These are phyloP conservation scores for Podospora tetraspora DNA, from an alignment of 495 filamentous ascomycete genomes.

Conservation along the genomic window DNA sequence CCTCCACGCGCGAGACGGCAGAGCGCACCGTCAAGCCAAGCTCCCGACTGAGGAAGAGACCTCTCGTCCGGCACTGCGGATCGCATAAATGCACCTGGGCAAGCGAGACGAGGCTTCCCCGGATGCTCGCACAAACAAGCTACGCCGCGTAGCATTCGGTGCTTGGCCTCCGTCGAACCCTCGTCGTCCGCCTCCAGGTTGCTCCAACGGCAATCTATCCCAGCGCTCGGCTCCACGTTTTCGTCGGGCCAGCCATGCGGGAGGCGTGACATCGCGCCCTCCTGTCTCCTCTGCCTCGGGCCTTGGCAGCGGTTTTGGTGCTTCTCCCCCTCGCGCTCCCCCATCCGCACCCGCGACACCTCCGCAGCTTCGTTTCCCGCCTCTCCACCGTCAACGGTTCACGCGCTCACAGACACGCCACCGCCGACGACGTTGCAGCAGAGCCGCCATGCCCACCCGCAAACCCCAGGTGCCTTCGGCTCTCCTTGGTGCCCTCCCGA, in stretches of 20 bases:
- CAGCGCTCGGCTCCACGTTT: conserved; percentile 25
- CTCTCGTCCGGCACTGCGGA: conserved; percentile 10
- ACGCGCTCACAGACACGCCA: not conserved
- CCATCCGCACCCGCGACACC: conserved; percentile 9
- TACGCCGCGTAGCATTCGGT: conserved; percentile 25
- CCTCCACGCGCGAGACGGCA: not conserved
- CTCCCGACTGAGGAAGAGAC: not conserved
- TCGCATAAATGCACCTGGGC: not conserved
- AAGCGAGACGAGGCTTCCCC: not conserved
- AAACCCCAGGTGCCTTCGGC: not conserved
- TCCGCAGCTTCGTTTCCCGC: not conserved
- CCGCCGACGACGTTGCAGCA: not conserved
- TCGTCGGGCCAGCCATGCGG: conserved; percentile 13
- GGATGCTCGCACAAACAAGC: not conserved
- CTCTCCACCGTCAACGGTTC: not conserved
- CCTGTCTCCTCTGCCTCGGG: conserved; percentile 14
- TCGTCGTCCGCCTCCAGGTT: conserved; percentile 13
- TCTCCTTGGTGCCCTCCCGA: not conserved
- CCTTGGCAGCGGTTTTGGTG: conserved; percentile 22
- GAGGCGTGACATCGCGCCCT: conserved; percentile 24
- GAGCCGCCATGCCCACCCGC: conserved; percentile 10
- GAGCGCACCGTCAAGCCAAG: not conserved
- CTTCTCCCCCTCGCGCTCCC: not conserved
- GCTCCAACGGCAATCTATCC: conserved; percentile 24
- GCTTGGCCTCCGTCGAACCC: conserved; percentile 28